phyloP scores from a whole-genome alignment of 2,329 filamentous ascomycete genomes.

The Rhinocladiella similis region DNA sequence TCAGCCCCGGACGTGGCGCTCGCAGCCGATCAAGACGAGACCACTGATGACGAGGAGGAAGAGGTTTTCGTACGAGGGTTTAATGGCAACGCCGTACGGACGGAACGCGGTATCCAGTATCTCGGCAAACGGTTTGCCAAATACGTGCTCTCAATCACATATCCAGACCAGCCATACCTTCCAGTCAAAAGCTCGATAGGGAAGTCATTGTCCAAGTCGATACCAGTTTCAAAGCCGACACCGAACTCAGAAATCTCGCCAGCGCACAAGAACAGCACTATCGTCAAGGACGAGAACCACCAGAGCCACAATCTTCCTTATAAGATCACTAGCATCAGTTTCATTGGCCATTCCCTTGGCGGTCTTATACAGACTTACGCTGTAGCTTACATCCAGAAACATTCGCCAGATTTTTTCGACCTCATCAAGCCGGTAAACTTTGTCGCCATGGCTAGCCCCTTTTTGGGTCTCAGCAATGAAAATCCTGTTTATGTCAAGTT shows the following conservation, averaged over 20 bases:
- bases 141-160: conserved; percentile 85
- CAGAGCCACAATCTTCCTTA: conserved; percentile 52
- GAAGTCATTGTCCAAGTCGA: conserved; percentile 49
- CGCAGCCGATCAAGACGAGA: conserved; percentile 36
- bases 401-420: conserved; percentile 78
- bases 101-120: conserved; percentile 95
- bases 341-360: conserved; percentile 87
- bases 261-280: conserved; percentile 63
- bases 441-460: conserved; percentile 84
- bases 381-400: conserved; percentile 79
- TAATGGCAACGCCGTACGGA: conserved; percentile 64
- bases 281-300: conserved; percentile 50
- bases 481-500: conserved; percentile 98
- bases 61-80: conserved; percentile 56
- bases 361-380: conserved; percentile 86
- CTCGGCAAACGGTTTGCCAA: conserved; percentile 91
- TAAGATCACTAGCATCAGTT: conserved; percentile 76
- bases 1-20: conserved; percentile 27
- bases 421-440: conserved; percentile 87
- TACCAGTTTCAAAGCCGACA: conserved; percentile 42
- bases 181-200: conserved; percentile 61
- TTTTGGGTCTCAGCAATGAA: conserved; percentile 87
- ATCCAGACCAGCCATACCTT: conserved; percentile 87
- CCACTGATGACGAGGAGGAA: conserved; percentile 55
- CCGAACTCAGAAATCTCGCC: conserved; percentile 31